phyloP scores from a whole-genome alignment of 108 stramenopile genomes.

The Fistulifera solaris region DNA sequence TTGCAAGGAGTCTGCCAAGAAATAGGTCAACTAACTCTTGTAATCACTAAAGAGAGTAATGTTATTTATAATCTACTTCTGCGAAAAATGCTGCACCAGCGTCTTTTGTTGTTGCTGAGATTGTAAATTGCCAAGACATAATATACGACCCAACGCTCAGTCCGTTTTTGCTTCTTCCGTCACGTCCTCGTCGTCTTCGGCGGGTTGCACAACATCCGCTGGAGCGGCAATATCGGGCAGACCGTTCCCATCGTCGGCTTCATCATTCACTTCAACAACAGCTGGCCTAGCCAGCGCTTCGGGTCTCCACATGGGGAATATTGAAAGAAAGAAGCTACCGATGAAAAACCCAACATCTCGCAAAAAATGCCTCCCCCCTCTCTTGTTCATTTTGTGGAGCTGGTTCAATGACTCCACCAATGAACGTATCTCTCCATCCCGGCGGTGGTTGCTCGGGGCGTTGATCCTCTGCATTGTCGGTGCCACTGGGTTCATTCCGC shows the following conservation, averaged over 20 bases:
- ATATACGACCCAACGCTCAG: too few relatives aligned
- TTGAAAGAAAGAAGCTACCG: constrained; percentile 24
- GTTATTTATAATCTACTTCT: too few relatives aligned
- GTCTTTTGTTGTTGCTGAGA: too few relatives aligned
- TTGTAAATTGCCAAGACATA: too few relatives aligned
- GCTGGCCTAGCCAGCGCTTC: neutral
- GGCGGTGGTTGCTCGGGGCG: neutral
- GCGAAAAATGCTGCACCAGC: too few relatives aligned
- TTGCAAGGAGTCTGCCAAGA: too few relatives aligned
- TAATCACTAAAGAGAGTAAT: too few relatives aligned
- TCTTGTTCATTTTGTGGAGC: neutral
- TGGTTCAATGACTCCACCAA: neutral
- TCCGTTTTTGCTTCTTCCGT: too few relatives aligned
- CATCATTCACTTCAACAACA: neutral
- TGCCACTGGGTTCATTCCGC: neutral
- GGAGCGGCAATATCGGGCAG: neutral
- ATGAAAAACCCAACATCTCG: constrained; percentile 19
- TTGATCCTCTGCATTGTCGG: neutral
- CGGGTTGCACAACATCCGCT: too few relatives aligned
- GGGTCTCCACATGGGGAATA: constrained; percentile 36
- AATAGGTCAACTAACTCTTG: too few relatives aligned
- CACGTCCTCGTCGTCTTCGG: too few relatives aligned
- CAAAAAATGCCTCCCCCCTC: neutral
- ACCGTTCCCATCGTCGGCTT: neutral
- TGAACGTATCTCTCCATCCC: neutral